Evolutionary conservation across 768 basidiomycete species (phyloP).

Genomic region (Suillus tomentosus): DNA sequence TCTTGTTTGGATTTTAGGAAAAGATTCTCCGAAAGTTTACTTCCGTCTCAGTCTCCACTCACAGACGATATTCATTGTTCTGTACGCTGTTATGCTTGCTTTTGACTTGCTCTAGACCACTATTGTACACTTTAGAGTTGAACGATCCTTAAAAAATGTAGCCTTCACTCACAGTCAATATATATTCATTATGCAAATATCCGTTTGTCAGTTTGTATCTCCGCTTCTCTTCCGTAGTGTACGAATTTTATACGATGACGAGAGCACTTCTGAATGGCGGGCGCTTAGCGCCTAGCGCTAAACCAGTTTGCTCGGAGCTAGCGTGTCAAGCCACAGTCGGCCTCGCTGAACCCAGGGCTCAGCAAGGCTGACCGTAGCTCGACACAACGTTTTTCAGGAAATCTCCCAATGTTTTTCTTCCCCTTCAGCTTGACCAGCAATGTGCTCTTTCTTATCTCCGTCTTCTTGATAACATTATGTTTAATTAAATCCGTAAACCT

Average conservation of each 20-base stretch:
- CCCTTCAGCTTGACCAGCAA: background rate
- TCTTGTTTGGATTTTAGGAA: background rate
- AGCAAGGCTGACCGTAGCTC: background rate
- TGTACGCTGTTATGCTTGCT: background rate
- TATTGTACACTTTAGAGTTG: background rate
- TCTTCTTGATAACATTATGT: too few relatives aligned
- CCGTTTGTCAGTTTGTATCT: background rate
- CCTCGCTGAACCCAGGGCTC: constrained; percentile 1
- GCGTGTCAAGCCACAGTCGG: background rate
- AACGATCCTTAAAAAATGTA: background rate
- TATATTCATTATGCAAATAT: too few relatives aligned
- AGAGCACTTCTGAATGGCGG: background rate
- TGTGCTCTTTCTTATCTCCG: too few relatives aligned
- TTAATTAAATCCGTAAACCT: too few relatives aligned
- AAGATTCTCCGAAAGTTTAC: background rate
- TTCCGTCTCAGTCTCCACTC: background rate
- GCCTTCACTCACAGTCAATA: background rate
- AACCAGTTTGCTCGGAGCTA: background rate
- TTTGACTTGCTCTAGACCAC: background rate
- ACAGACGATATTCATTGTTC: background rate
- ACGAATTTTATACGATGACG: background rate
- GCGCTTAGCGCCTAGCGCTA: background rate
- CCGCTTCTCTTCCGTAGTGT: background rate
- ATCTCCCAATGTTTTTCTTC: background rate
- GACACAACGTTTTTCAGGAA: background rate